These are phyloP conservation scores for Candida albicans DNA, from an alignment of 1,139 yeast species.

Conservation along the genomic window DNA sequence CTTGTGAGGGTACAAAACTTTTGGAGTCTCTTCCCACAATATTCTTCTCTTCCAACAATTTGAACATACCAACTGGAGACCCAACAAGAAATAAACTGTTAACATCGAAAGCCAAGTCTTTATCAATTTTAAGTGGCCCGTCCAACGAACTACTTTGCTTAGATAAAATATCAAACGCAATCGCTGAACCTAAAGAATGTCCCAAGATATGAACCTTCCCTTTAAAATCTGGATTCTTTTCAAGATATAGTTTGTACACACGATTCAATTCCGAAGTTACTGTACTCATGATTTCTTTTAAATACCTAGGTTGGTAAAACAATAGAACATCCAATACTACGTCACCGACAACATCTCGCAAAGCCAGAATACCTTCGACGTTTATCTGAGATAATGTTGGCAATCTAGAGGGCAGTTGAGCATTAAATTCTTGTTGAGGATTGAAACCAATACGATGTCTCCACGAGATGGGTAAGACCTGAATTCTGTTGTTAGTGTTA, in stretches of 20 bases:
- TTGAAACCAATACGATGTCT: conserved; percentile 66
- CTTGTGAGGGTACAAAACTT: conserved; percentile 20
- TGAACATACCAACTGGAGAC: conserved; percentile 87
- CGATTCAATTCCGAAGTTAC: conserved; percentile 73
- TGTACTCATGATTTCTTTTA: conserved; percentile 58
- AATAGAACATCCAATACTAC: conserved; percentile 82
- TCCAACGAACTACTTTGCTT: conserved; percentile 46
- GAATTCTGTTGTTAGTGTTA: conserved; percentile 56
- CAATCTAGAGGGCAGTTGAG: conserved; percentile 37
- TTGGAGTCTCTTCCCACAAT: conserved; percentile 39
- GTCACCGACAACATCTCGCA: conserved; percentile 79
- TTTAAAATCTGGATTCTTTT: conserved; percentile 69
- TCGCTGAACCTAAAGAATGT: conserved; percentile 89
- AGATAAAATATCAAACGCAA: conserved; percentile 73
- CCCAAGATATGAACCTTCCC: conserved; percentile 85
- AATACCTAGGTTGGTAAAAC: conserved; percentile 77
- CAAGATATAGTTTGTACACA: conserved; percentile 57
- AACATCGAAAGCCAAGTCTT: conserved; percentile 64
- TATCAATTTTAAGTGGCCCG: conserved; percentile 21
- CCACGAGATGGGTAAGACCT: conserved; percentile 80
- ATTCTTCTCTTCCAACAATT: conserved; percentile 60
- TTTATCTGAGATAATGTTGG: conserved; percentile 75
- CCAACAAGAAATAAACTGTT: conserved; percentile 80
- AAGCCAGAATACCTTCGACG: conserved; percentile 75
- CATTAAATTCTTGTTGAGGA: conserved; percentile 40